Conservation (phyloP, 495 filamentous ascomycete species). For the Platismatia glauca region DNA sequence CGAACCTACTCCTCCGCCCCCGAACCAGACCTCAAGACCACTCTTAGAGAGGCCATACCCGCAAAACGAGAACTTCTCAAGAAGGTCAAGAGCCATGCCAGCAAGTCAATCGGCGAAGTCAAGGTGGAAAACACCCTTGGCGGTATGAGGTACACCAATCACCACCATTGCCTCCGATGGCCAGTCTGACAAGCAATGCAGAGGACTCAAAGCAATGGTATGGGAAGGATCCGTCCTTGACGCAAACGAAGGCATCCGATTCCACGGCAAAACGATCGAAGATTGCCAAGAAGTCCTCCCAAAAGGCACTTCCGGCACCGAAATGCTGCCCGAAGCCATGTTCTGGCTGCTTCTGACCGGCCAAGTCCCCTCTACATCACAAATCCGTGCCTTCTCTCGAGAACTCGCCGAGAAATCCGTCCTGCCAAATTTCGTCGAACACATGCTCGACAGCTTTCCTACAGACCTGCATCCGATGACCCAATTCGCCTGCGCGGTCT, state of each 20-base stretch:
- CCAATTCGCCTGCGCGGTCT: slow-evolving; percentile 89
- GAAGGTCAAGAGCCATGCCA: slow-evolving; percentile 77
- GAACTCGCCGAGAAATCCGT: slow-evolving; percentile 79
- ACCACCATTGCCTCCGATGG: no score
- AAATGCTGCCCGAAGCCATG: slow-evolving; percentile 99
- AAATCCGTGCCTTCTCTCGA: slow-evolving; percentile 71
- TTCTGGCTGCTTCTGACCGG: slow-evolving; percentile 98
- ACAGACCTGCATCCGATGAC: slow-evolving; percentile 92
- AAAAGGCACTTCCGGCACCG: slow-evolving; percentile 86
- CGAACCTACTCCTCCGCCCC: slow-evolving; percentile 58
- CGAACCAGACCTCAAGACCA: slow-evolving; percentile 81
- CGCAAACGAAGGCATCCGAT: slow-evolving; percentile 92
- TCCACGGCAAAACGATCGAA: slow-evolving; percentile 96
- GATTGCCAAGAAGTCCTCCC: slow-evolving; percentile 91
- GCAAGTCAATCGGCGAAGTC: slow-evolving; percentile 79
- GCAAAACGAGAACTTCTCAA: slow-evolving; percentile 87
- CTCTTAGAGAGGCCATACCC: slow-evolving; percentile 73
- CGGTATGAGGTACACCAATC: slow-evolving; percentile 66
- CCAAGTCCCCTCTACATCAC: slow-evolving; percentile 70
- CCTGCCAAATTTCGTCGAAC: slow-evolving; percentile 75
- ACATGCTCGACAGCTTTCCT: slow-evolving; percentile 87
- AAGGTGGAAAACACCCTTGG: slow-evolving; percentile 91
- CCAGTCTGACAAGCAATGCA: slow-evolving; percentile 23
- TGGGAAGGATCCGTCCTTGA: slow-evolving; percentile 99
- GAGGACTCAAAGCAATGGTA: slow-evolving; percentile 90